A percentile compares a stretch with the other conserved stretches of the same genome.
Conservation (phyloP, 2,329 filamentous ascomycete species). For the Arthrobotrys sinensis region DNA sequence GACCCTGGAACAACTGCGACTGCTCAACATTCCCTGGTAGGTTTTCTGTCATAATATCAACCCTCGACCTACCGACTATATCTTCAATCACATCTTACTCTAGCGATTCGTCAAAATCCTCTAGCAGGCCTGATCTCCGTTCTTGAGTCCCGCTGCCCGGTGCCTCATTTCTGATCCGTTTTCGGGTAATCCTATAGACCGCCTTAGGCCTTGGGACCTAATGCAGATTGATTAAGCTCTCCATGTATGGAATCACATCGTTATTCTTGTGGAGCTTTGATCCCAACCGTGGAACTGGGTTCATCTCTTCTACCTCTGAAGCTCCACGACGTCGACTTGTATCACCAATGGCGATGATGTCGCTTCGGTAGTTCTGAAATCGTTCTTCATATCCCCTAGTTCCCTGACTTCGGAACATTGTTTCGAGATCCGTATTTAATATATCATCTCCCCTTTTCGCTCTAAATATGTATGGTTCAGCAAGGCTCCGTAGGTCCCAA, state of each 20-base stretch:
- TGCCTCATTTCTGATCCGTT: too few species aligned
- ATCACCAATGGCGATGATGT: background rate
- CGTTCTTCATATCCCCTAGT: background rate
- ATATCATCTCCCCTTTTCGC: background rate
- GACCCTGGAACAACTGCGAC: background rate
- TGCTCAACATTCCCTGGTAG: background rate
- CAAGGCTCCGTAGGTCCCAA: background rate
- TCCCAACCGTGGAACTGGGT: background rate
- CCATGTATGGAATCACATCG: background rate
- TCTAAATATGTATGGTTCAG: background rate
- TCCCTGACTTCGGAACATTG: too few species aligned
- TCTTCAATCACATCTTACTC: background rate
- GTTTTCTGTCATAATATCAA: background rate
- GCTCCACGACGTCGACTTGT: background rate
- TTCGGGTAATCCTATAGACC: too few species aligned
- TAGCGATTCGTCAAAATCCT: too few species aligned
- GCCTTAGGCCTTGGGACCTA: too few species aligned
- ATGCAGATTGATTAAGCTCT: background rate
- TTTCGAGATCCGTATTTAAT: background rate
- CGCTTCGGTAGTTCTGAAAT: background rate
- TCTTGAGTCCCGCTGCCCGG: too few species aligned
- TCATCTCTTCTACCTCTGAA: background rate
- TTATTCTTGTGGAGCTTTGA: background rate
- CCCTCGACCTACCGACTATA: too few species aligned
- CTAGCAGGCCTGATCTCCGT: background rate